Evolutionary conservation across 225 moss, liverwort and hornwort genomes (phyloP).

Genomic region (Thuidium tamariscinum): DNA sequence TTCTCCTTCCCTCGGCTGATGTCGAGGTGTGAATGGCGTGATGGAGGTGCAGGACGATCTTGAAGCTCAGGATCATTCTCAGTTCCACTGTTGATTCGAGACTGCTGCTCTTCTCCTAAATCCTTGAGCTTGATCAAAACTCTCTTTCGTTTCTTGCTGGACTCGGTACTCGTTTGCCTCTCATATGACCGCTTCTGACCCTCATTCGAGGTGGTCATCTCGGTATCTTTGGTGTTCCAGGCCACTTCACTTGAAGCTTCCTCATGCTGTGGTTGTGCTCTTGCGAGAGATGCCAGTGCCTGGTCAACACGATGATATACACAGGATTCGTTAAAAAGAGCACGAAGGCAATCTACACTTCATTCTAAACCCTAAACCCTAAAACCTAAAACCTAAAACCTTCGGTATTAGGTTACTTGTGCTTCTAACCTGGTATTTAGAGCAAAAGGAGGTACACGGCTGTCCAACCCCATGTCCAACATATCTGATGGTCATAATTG

Average conservation of each 20-base stretch:
- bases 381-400: too few relatives aligned
- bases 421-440: not conserved
- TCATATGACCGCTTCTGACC: not conserved
- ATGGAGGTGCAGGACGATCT: not conserved
- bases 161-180: not conserved
- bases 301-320: not conserved
- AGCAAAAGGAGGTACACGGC: not conserved
- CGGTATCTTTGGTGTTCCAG: not conserved
- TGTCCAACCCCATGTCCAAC: not conserved
- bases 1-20: constrained; percentile 72
- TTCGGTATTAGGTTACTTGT: too few relatives aligned
- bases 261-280: not conserved
- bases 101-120: not conserved
- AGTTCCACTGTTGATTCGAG: not conserved
- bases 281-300: not conserved
- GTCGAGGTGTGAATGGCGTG: constrained; percentile 19
- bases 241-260: not conserved
- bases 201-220: not conserved
- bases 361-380: too few relatives aligned
- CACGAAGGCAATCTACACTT: not conserved
- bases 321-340: not conserved
- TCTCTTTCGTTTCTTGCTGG: constrained; percentile 14
- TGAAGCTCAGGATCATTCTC: not conserved
- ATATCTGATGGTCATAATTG: not conserved
- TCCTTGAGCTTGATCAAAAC: not conserved